These are phyloP conservation scores for Solanum neorickii DNA, from an alignment of 257 asterid species.

Conservation along the genomic window DNA sequence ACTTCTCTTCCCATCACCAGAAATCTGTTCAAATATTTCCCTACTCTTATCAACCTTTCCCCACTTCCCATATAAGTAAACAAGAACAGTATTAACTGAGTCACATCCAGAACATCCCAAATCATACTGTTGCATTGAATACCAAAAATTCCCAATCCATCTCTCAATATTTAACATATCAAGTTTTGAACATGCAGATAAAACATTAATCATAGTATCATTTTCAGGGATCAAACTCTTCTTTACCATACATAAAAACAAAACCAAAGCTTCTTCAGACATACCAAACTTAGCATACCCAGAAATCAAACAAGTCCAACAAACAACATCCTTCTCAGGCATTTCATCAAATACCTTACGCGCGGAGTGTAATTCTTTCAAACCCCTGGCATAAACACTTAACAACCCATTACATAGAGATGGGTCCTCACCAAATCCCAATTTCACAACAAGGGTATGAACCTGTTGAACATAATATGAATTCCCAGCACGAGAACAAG, in stretches of 20 bases:
- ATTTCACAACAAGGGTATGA: constrained; percentile 40
- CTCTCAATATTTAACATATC: constrained; percentile 15
- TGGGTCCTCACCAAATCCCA: constrained; percentile 26
- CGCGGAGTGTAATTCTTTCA: constrained; percentile 38
- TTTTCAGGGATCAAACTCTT: constrained; percentile 35
- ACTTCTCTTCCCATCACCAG: constrained; percentile 38
- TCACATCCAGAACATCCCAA: constrained; percentile 11
- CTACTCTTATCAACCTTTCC: constrained; percentile 36
- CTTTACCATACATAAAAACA: constrained; percentile 37
- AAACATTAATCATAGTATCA: constrained; percentile 63
- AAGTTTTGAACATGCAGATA: constrained; percentile 61
- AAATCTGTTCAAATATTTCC: constrained; percentile 42
- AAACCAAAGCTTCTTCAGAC: constrained; percentile 34
- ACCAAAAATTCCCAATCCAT: constrained; percentile 30
- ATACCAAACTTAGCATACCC: constrained; percentile 47
- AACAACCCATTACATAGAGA: constrained; percentile 52
- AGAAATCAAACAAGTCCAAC: constrained; percentile 69
- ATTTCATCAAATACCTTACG: constrained; percentile 62
- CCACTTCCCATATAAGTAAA: constrained; percentile 54
- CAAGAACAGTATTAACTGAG: constrained; percentile 30
- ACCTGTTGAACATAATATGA: constrained; percentile 24
- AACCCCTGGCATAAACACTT: constrained; percentile 30
- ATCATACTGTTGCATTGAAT: background rate
- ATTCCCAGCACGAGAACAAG: constrained; percentile 22
- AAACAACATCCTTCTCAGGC: constrained; percentile 33